Evolutionary conservation across 176 grass and related monocot genomes (phyloP), one percentile per base, ranked within the genome.

Genomic region (Tillandsia leiboldiana): DNA sequence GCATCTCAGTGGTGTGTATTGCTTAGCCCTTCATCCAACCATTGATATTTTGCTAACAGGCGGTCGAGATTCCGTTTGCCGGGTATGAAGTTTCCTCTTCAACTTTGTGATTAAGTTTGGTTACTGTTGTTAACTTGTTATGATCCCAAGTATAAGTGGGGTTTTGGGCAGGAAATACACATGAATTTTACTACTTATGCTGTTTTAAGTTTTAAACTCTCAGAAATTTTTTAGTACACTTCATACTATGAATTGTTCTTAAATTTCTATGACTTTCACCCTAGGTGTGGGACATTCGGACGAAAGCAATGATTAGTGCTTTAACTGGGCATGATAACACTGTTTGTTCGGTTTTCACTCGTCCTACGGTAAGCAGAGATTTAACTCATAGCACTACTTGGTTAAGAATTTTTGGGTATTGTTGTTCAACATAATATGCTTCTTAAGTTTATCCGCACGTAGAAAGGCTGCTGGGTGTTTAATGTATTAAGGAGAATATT

Each of bases 1-100:
- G 48, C 94, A 99, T 86, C 66, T 99, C 53, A 99, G 94, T 79
- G 94, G 94, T 68, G 94, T 99, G 65, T 99, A 99, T 81, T 99
- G 94, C 74, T 78, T 99, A 54, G 89, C 94, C 63, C 84, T 90
- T 49, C 94, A 99, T 83, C 94, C 94, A 73, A 93, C 94, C 66
- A 93, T 99, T 59, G 86, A 99, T 88, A 65, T 99, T 63, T 67
- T 99, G 70, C 70, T 93, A 52, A 99, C 89, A 61, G 89, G 94
- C 59, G 94, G 94, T 51, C 77, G 94, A 75, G 89, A 99, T 99
- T 99, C 94, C 74, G 94, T 99, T 82, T 99, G 94, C 69, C 85
- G 94, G 82, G 94, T 93, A 99, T 73, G 72, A 51, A 2, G 53
- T 1, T 2, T 59, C 14, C 54, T 59, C 20, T 59, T 20, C 54